phyloP scores from a whole-genome alignment of 73 alveolate genomes.

The Paramecium octaurelia region DNA sequence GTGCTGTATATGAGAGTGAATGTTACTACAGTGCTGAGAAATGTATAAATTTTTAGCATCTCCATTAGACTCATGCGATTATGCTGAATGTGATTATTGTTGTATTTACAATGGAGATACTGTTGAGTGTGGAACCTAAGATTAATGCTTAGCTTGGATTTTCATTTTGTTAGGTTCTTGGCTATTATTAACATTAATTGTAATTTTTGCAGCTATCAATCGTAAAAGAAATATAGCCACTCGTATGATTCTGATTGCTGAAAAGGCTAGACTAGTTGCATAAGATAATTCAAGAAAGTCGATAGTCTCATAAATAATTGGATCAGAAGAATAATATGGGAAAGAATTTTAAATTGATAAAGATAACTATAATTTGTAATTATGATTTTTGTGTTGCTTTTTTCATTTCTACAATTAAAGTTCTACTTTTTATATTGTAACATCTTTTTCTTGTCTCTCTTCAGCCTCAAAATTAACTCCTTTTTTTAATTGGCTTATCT shows the following conservation, averaged over 20 bases:
- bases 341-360: not conserved
- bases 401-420: not conserved
- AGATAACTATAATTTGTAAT: not conserved
- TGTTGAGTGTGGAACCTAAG: not conserved
- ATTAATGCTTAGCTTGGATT: not conserved
- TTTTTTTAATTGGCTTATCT: no score
- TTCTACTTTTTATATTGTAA: not conserved
- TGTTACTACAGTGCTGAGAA: constrained; percentile 4
- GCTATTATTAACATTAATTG: not conserved
- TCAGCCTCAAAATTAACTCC: not conserved
- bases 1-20: not conserved
- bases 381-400: not conserved
- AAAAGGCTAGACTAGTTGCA: not conserved
- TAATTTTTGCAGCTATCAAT: not conserved
- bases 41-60: not conserved
- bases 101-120: not conserved
- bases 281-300: not conserved
- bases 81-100: constrained; percentile 22
- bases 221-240: not conserved
- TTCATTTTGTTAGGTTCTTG: not conserved
- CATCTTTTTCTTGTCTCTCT: not conserved
- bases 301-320: not conserved
- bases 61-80: not conserved
- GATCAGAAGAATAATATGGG: not conserved
- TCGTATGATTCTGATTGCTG: not conserved